Base-by-base conservation (phyloP, 257 asterid species). In the Cordia subcordata region DNA sequence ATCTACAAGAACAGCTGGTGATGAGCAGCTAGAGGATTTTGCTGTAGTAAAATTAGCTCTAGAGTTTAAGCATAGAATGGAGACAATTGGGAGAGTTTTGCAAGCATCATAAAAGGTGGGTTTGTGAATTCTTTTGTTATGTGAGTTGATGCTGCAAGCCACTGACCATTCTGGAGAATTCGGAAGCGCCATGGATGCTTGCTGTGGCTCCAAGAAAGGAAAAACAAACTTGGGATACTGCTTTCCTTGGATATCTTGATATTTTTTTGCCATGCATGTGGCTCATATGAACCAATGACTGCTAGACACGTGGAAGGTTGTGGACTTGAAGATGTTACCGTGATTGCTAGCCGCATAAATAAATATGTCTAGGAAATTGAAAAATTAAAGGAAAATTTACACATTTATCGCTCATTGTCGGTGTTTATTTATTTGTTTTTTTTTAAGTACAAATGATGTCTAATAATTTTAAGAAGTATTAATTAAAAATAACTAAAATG, bases 161-260 rank as follows among this genome's bases (percentile, higher is more conserved):
- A 74, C 58, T 60, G 82, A 70, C 81, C 91, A 82, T 64, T 88
- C 98, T 40, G 83, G 68, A 44, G 95, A 73, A 60, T 57, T 75
- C 32, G 86, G 32, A 49, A 81, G 66, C 95, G 85, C 85, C 53
- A 78, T 14, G 32, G 45, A 16, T 22, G 18, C 11, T 13, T 17
- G 12, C 35, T 62, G 38, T 5, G 12, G 44, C 44, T 39, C n/a
- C n/a, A 42, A 42, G n/a, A 39, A n/a, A n/a, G 45, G 53, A 0
- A 51, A 46, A 55, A 46, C 22, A 15, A 8, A 59, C 20, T 47
- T 49, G 58, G 42, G 46, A 17, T 49, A 66, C 62, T 56, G 33
- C 27, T 58, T 44, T n/a, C n/a, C n/a, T n/a, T 46, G 63, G 46
- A 21, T 65, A 27, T 57, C 55, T 66, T 21, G 69, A 71, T 65